phyloP scores from a whole-genome alignment of 306 rosid species.

The Medicago lupulina region DNA sequence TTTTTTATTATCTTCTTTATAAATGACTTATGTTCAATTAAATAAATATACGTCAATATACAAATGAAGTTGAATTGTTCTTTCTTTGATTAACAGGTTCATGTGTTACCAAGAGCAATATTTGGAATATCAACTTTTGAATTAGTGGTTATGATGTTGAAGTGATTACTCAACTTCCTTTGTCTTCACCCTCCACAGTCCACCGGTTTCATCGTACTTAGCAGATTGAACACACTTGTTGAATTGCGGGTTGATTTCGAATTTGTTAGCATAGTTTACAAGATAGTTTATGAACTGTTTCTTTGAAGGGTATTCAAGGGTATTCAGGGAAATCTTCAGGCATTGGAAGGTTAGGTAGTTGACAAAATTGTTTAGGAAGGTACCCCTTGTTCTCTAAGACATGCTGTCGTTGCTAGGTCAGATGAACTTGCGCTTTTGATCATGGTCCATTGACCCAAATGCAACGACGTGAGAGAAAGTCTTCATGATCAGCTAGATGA shows the following conservation, averaged over 20 bases:
- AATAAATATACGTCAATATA: too few species aligned
- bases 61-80: too few species aligned
- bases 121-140: slow-evolving; percentile 82
- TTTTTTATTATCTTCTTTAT: too few species aligned
- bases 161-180: slow-evolving; percentile 83
- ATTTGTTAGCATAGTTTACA: slow-evolving; percentile 60
- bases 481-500: slow-evolving; percentile 59
- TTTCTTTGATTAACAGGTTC: slow-evolving; percentile 55
- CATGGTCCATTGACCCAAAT: slow-evolving; percentile 80
- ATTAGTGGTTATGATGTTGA: slow-evolving; percentile 64
- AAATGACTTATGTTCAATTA: too few species aligned
- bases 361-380: slow-evolving; percentile 90
- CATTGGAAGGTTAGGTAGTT: slow-evolving; percentile 80
- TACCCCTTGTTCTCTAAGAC: slow-evolving; percentile 86
- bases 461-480: slow-evolving; percentile 66
- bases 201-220: slow-evolving; percentile 73
- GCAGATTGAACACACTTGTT: slow-evolving; percentile 79
- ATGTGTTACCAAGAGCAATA: slow-evolving; percentile 79
- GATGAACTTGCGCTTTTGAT: slow-evolving; percentile 95
- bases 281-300: slow-evolving; percentile 79
- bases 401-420: slow-evolving; percentile 87
- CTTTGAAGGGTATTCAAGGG: slow-evolving; percentile 87
- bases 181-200: slow-evolving; percentile 79
- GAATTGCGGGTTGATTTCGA: slow-evolving; percentile 77
- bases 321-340: slow-evolving; percentile 82